Percentiles rank a stretch among this genome's conserved stretches.
Evolutionary conservation across 2,329 filamentous ascomycete genomes (phyloP).

Genomic region (Exophiala sideris): DNA sequence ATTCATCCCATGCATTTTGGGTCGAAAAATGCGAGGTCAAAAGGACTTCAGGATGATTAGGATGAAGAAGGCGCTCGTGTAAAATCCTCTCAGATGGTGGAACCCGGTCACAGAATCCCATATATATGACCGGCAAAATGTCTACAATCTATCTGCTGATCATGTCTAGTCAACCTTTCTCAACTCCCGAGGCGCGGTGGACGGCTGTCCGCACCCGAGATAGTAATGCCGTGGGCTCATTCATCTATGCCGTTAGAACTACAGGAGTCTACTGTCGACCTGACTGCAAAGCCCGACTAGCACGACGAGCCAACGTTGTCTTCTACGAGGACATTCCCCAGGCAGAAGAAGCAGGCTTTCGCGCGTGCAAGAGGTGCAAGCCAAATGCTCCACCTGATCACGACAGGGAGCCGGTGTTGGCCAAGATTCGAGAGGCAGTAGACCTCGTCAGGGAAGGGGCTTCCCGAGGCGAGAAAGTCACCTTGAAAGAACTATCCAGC

Average conservation of each 20-base stretch:
- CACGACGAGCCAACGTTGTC: constrained; percentile 52
- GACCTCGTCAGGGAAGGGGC: background rate
- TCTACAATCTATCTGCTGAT: background rate
- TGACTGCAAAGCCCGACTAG: constrained; percentile 56
- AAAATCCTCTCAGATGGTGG: no score
- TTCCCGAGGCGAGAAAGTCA: constrained; percentile 20
- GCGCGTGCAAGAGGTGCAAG: constrained; percentile 55
- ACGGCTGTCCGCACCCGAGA: constrained; percentile 46
- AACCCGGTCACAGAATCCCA: no score
- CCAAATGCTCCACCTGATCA: constrained; percentile 36
- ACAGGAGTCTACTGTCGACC: constrained; percentile 57
- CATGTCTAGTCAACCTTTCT: background rate
- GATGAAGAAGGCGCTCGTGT: no score
- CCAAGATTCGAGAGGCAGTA: constrained; percentile 5
- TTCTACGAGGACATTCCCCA: constrained; percentile 49
- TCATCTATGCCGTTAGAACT: constrained; percentile 55
- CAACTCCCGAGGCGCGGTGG: constrained; percentile 32
- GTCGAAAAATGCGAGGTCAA: no score
- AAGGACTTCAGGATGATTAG: no score
- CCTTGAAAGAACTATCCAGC: constrained; percentile 45
- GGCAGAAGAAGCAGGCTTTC: constrained; percentile 50
- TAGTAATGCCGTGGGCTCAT: constrained; percentile 40
- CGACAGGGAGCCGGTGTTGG: constrained; percentile 3
- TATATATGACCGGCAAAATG: no score
- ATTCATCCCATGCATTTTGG: no score